Conservation (phyloP, 371 early-diverging fungal species). For the Mortierella sp. region DNA sequence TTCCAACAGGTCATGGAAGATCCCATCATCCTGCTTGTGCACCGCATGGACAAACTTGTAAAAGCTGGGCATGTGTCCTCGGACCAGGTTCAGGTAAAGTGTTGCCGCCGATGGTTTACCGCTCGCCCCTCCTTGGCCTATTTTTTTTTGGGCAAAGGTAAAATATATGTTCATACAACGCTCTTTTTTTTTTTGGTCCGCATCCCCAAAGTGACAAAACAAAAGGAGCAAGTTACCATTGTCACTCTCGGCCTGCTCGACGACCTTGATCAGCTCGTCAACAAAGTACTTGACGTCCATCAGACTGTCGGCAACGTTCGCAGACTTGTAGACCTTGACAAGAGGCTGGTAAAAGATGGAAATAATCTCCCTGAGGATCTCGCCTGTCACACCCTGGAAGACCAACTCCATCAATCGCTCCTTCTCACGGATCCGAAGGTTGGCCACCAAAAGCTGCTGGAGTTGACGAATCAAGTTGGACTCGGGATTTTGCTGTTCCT, state of each 20-base stretch:
- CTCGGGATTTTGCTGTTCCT: background rate
- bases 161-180: too few relatives aligned
- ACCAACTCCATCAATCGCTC: conserved; percentile 69
- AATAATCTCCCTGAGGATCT: conserved; percentile 72
- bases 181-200: too few relatives aligned
- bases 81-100: conserved; percentile 61
- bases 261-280: conserved; percentile 69
- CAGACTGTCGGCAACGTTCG: conserved; percentile 74
- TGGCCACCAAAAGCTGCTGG: conserved; percentile 65
- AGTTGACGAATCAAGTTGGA: conserved; percentile 59
- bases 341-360: conserved; percentile 77
- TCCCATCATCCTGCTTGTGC: conserved; percentile 66
- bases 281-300: conserved; percentile 69
- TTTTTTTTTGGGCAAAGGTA: background rate
- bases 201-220: background rate
- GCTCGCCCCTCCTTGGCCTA: conserved; percentile 21
- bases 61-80: conserved; percentile 68
- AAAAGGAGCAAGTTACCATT: conserved; percentile 32
- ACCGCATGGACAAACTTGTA: conserved; percentile 75
- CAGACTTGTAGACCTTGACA: conserved; percentile 75
- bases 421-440: conserved; percentile 68
- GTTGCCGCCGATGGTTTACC: conserved; percentile 37
- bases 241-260: conserved; percentile 61
- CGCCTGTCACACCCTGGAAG: conserved; percentile 75
- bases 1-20: conserved; percentile 59